Conservation (phyloP, 2,329 filamentous ascomycete species). For the Aureobasidium subglaciale region DNA sequence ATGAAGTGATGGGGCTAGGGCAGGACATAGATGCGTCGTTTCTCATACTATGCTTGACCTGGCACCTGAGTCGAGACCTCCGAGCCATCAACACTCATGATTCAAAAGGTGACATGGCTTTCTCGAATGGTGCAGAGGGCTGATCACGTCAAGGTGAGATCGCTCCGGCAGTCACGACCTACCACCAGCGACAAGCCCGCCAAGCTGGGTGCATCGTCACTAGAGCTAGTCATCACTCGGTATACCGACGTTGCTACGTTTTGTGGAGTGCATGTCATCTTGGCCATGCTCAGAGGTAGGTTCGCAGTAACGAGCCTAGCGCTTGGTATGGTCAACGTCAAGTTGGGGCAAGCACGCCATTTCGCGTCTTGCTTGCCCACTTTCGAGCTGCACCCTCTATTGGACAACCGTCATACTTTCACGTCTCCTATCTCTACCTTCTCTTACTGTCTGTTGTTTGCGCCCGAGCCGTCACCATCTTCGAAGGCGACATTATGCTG, state of each 20-base stretch:
- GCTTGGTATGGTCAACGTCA: background rate
- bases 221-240: background rate
- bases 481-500: background rate
- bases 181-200: background rate
- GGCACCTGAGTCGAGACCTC: too few species aligned
- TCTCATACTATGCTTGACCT: too few species aligned
- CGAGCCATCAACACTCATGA: too few species aligned
- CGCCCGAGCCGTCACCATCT: background rate
- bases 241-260: background rate
- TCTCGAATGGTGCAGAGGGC: background rate
- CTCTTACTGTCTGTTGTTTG: background rate
- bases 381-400: background rate
- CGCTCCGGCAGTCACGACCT: background rate
- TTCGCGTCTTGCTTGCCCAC: background rate
- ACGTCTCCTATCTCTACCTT: background rate
- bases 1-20: too few species aligned
- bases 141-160: background rate
- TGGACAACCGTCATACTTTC: background rate
- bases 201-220: background rate
- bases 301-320: too few species aligned
- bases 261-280: background rate
- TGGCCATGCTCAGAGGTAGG: background rate
- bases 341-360: slow-evolving; percentile 1
- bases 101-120: background rate
- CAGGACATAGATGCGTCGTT: too few species aligned